phyloP scores from a whole-genome alignment of 2,329 filamentous ascomycete genomes.

The Diaporthe destruens region DNA sequence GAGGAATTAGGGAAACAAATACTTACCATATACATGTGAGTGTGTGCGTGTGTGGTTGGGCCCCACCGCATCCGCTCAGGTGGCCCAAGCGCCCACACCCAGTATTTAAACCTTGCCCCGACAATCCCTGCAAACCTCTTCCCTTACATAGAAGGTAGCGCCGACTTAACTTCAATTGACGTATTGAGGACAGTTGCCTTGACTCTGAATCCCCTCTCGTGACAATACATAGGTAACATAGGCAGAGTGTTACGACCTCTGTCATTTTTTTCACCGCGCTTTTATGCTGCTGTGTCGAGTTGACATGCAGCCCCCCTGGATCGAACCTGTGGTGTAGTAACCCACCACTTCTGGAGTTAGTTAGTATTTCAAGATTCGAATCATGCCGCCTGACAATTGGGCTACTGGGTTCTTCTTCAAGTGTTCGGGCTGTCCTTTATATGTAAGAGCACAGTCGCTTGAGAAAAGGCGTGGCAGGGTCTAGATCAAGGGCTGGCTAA shows the following conservation, averaged over 20 bases:
- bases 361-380: conserved; percentile 1
- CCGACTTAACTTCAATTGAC: too few relatives aligned
- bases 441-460: not conserved
- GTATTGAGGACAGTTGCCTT: too few relatives aligned
- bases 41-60: too few relatives aligned
- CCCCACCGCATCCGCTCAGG: too few relatives aligned
- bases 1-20: not conserved
- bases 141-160: too few relatives aligned
- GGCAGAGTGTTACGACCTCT: not conserved
- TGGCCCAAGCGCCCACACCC: too few relatives aligned
- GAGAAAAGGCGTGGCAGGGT: not conserved
- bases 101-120: too few relatives aligned
- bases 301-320: not conserved
- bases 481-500: not conserved
- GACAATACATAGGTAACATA: too few relatives aligned
- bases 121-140: too few relatives aligned
- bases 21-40: not conserved
- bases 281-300: too few relatives aligned
- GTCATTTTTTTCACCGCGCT: too few relatives aligned
- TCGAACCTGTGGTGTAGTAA: not conserved
- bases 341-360: not conserved
- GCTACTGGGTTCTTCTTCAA: not conserved
- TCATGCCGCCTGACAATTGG: conserved; percentile 17
- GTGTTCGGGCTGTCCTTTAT: not conserved
- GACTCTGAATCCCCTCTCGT: too few relatives aligned